Percentiles rank a stretch among this genome's conserved stretches.
Evolutionary conservation across 2,329 filamentous ascomycete genomes (phyloP).

Genomic region (Fusarium sp.): DNA sequence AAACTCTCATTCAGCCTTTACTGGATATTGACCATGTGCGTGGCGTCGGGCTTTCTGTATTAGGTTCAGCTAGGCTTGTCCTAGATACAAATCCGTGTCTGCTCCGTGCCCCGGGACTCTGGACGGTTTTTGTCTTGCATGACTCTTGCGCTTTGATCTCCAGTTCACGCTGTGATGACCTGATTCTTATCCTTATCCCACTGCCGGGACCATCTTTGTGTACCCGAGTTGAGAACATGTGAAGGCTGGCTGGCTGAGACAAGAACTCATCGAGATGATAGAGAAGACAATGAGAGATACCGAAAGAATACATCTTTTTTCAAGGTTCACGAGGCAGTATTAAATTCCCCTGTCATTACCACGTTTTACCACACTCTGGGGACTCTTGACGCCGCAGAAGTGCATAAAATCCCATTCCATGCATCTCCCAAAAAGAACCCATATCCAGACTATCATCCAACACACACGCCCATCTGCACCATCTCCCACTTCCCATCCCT

Average conservation of each 20-base stretch:
- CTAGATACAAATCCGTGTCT: slow-evolving; percentile 31
- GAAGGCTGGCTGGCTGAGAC: neutral
- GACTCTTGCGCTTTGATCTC: slow-evolving; percentile 24
- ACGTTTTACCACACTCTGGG: slow-evolving; percentile 25
- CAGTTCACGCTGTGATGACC: neutral
- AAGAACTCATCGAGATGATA: neutral
- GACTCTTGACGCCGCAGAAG: slow-evolving; percentile 18
- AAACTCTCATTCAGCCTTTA: slow-evolving; percentile 11
- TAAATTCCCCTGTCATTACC: slow-evolving; percentile 18
- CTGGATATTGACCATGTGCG: slow-evolving; percentile 20
- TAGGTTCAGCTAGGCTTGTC: slow-evolving; percentile 35
- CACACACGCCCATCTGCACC: neutral
- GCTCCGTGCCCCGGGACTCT: slow-evolving; percentile 25
- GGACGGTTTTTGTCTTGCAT: slow-evolving; percentile 18
- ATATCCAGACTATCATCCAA: slow-evolving; percentile 8
- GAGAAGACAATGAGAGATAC: neutral
- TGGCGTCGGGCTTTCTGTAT: slow-evolving; percentile 34
- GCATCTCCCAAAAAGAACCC: neutral
- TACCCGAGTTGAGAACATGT: neutral
- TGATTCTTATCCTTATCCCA: neutral
- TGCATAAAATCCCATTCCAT: slow-evolving; percentile 8
- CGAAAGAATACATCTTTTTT: neutral
- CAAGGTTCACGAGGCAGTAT: slow-evolving; percentile 17
- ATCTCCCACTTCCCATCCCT: neutral
- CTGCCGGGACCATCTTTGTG: neutral